phyloP scores from a whole-genome alignment of 768 basidiomycete species.

The Rhodotorula paludigena region DNA sequence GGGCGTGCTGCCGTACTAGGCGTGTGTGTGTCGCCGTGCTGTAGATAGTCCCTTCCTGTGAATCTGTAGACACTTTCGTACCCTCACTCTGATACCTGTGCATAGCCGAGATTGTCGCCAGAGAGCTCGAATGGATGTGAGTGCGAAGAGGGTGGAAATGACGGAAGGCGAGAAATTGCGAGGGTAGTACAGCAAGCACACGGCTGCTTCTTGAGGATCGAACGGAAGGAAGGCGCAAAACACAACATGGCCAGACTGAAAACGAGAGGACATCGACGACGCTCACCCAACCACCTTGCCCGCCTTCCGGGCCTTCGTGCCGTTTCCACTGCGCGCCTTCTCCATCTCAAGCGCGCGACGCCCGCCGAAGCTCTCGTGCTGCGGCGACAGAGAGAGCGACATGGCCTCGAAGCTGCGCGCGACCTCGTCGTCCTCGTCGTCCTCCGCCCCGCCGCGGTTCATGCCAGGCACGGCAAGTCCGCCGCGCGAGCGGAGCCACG shows the following conservation, averaged over 20 bases:
- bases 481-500: constrained; percentile 6
- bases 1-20: constrained; percentile 10
- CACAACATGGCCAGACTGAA: background rate
- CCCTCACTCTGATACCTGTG: no score
- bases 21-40: background rate
- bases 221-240: background rate
- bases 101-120: no score
- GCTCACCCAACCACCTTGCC: background rate
- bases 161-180: background rate
- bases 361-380: constrained; percentile 27
- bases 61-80: background rate
- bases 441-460: constrained; percentile 16
- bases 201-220: background rate
- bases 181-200: background rate
- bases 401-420: constrained; percentile 40
- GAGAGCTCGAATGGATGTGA: no score
- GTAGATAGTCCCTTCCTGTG: background rate
- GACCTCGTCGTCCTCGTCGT: constrained; percentile 40
- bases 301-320: background rate
- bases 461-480: constrained; percentile 30
- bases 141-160: background rate
- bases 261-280: no score
- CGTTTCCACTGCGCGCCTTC: no score
- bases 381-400: constrained; percentile 30
- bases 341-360: background rate